Base-by-base conservation (phyloP, 2,329 filamentous ascomycete species). In the Fusarium verrucosum region DNA sequence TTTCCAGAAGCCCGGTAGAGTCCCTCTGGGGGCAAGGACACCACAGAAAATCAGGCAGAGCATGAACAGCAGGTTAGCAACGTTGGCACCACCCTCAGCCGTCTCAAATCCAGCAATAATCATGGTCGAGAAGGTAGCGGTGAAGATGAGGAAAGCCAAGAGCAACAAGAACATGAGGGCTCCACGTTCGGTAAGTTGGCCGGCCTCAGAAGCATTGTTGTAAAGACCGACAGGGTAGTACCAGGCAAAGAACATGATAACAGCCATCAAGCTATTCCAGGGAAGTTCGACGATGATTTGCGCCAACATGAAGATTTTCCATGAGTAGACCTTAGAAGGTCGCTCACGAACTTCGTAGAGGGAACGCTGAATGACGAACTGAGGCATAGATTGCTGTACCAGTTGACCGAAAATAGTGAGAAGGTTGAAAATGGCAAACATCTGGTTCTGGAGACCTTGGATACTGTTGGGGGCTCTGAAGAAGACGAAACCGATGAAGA, bases 181-280 rank as follows among this genome's bases (percentile, higher is more conserved):
- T 10, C 92, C 91, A 26, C 92, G 90, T 70, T 92, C 87, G 7
- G 83, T 74, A 2, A 89, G 84, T 62, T 87, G 80, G 59, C 84
- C 83, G 5, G 87, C 86, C 1, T 81, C 81, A 16, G 82, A 78
- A 3, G 91, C 90, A 72, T 94, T 94, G 58, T 79, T 77, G 75
- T 92, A 87, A 10, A 95, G 84, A 3, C 91, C 92, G 51, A 96
- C 86, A 2, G 92, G 92, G 74, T 94, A 97, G 81, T 96, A 97
- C 86, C 91, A 94, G 75, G 83, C 88, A 72, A 92, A 83, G 81
- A 83, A 96, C 80, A 94, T 89, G 65, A 96, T 78, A n/a, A 89
- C 83, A 5, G 87, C 86, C 83, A 91, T 89, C 38, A 95, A 77
- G 0, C 88, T 85, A 74, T 96, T 92, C 89, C 91, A 97, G 0